phyloP scores from a whole-genome alignment of 352 stramenopile genomes.

The Phytophthora tentaculata region DNA sequence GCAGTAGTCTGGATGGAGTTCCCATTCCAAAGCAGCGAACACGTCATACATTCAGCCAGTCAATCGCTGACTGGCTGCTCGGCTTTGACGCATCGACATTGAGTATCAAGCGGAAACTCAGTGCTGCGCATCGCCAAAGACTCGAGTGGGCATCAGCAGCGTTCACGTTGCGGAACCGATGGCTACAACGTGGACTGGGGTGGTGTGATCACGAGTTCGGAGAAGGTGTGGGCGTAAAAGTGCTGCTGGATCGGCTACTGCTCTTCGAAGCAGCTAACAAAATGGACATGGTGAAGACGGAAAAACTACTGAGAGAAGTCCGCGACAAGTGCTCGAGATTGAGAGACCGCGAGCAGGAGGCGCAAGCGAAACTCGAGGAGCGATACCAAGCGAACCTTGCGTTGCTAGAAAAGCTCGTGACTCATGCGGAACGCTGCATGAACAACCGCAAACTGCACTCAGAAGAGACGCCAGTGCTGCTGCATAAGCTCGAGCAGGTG shows the following conservation, averaged over 20 bases:
- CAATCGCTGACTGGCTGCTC: slow-evolving; percentile 67
- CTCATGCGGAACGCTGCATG: slow-evolving; percentile 60
- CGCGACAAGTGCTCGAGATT: slow-evolving; percentile 70
- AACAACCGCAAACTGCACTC: slow-evolving; percentile 83
- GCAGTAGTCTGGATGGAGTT: slow-evolving; percentile 46
- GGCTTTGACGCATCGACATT: slow-evolving; percentile 58
- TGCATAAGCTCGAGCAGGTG: slow-evolving; percentile 68
- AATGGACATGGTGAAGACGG: slow-evolving; percentile 79
- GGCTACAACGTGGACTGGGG: slow-evolving; percentile 66
- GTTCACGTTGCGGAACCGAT: slow-evolving; percentile 67
- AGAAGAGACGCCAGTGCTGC: slow-evolving; percentile 63
- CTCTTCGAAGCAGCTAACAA: slow-evolving; percentile 74
- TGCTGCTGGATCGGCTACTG: slow-evolving; percentile 60
- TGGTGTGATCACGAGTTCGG: slow-evolving; percentile 63
- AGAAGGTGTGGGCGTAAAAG: slow-evolving; percentile 67
- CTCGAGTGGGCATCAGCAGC: slow-evolving; percentile 62
- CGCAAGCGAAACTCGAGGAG: slow-evolving; percentile 46
- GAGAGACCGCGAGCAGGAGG: slow-evolving; percentile 47
- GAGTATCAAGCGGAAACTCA: slow-evolving; percentile 50
- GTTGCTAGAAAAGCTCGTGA: slow-evolving; percentile 60
- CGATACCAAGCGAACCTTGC: slow-evolving; percentile 50
- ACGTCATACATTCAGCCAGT: slow-evolving; percentile 50
- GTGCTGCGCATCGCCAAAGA: slow-evolving; percentile 56
- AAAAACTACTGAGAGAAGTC: slow-evolving; percentile 62
- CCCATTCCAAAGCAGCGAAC: slow-evolving; percentile 55